phyloP scores from a whole-genome alignment of 2,329 filamentous ascomycete genomes.

The Hypoxylon sp. region DNA sequence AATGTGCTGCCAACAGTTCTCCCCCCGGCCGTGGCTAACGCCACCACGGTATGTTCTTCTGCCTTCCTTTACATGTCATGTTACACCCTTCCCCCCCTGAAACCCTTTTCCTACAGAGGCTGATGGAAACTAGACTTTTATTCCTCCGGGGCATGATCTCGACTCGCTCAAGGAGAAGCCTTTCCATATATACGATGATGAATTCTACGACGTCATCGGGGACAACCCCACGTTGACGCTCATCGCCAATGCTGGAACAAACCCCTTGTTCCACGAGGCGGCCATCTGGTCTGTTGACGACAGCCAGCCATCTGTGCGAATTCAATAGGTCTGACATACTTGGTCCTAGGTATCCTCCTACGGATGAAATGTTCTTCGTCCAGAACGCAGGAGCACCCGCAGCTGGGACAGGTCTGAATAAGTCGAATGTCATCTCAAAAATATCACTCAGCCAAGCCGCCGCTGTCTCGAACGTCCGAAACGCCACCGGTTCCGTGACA shows the following conservation, averaged over 20 bases:
- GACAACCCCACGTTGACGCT: slow-evolving; percentile 57
- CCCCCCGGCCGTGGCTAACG: slow-evolving; percentile 49
- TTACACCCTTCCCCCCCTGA: neutral
- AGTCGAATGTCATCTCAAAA: slow-evolving; percentile 60
- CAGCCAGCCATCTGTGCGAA: neutral
- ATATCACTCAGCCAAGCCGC: slow-evolving; percentile 55
- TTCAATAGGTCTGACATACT: slow-evolving; percentile 3
- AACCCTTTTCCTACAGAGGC: neutral
- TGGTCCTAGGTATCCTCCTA: slow-evolving; percentile 49
- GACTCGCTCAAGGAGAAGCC: slow-evolving; percentile 50
- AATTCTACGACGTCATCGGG: slow-evolving; percentile 60
- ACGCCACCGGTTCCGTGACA: slow-evolving; percentile 51
- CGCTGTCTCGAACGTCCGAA: slow-evolving; percentile 48
- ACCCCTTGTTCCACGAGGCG: slow-evolving; percentile 64
- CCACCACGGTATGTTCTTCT: slow-evolving; percentile 47
- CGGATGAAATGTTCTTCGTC: slow-evolving; percentile 62
- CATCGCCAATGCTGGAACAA: slow-evolving; percentile 53
- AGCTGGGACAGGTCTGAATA: slow-evolving; percentile 58
- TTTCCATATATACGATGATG: slow-evolving; percentile 58
- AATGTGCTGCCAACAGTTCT: slow-evolving; percentile 51
- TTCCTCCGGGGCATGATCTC: slow-evolving; percentile 54
- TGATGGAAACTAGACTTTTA: slow-evolving; percentile 46
- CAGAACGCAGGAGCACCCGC: slow-evolving; percentile 58
- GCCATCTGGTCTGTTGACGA: slow-evolving; percentile 55
- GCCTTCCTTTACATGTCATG: neutral